Conservation (phyloP, 768 basidiomycete species). For the Psilocybe subaeruginosa region DNA sequence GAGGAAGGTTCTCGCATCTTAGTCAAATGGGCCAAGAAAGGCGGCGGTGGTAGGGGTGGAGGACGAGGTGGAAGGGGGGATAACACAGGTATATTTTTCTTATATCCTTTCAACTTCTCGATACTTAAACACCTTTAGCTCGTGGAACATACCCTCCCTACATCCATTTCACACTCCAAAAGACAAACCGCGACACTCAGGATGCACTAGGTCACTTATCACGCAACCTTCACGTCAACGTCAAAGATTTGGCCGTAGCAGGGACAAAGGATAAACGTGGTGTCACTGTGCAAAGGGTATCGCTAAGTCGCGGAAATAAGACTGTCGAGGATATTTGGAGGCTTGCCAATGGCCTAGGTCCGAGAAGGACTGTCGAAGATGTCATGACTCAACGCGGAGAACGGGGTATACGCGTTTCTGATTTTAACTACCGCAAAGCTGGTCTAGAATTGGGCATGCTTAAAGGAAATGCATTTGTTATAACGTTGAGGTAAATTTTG, state of each 20-base stretch:
- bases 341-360: conserved; percentile 67
- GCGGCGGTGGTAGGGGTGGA: conserved; percentile 50
- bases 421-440: conserved; percentile 83
- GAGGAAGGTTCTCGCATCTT: conserved; percentile 78
- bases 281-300: conserved; percentile 92
- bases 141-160: conserved; percentile 80
- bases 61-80: conserved; percentile 49
- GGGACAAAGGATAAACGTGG: conserved; percentile 99
- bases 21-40: conserved; percentile 74
- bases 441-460: conserved; percentile 93
- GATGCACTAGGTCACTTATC: conserved; percentile 86
- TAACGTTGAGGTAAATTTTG: conserved; percentile 79
- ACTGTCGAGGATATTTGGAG: conserved; percentile 87
- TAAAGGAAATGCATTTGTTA: conserved; percentile 94
- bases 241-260: conserved; percentile 86
- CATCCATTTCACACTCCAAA: conserved; percentile 96
- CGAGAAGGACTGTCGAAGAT: conserved; percentile 57
- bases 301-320: conserved; percentile 74
- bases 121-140: conserved; percentile 41
- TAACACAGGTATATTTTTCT: conserved; percentile 27
- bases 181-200: conserved; percentile 97
- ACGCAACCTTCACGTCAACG: conserved; percentile 71
- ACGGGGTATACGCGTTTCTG: conserved; percentile 85
- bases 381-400: conserved; percentile 79
- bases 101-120: neutral